phyloP scores from a whole-genome alignment of 164 flowering plant genomes.

The Vitis amurensis region DNA sequence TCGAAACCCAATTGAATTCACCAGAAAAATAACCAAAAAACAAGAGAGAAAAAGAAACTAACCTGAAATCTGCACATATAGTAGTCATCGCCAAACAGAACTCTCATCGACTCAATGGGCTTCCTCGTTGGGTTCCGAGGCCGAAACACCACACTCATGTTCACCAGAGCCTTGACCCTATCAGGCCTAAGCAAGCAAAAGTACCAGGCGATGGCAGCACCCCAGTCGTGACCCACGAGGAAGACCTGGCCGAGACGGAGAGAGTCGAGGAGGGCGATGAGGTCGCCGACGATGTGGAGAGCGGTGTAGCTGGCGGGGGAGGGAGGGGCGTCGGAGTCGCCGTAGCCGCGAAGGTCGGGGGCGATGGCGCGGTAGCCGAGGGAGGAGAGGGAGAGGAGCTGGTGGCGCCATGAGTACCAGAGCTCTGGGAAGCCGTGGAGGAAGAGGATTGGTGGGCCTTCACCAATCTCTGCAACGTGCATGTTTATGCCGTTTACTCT shows the following conservation, averaged over 20 bases:
- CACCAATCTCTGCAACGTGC: slow-evolving; percentile 56
- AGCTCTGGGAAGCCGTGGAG: slow-evolving; percentile 74
- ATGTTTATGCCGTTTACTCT: slow-evolving; percentile 51
- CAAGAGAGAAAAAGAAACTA: neutral
- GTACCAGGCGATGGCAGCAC: slow-evolving; percentile 64
- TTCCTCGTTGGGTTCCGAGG: slow-evolving; percentile 46
- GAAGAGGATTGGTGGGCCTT: slow-evolving; percentile 52
- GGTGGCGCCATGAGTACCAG: slow-evolving; percentile 76
- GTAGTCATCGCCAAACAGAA: slow-evolving; percentile 53
- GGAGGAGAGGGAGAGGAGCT: slow-evolving; percentile 49
- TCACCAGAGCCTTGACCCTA: slow-evolving; percentile 60
- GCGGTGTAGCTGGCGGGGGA: slow-evolving; percentile 39
- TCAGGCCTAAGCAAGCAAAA: slow-evolving; percentile 64
- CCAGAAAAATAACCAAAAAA: neutral
- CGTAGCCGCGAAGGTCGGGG: slow-evolving; percentile 81
- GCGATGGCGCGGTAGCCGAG: slow-evolving; percentile 62
- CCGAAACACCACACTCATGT: slow-evolving; percentile 38
- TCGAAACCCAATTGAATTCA: neutral
- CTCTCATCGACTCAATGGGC: slow-evolving; percentile 36
- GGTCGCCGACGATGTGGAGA: slow-evolving; percentile 67
- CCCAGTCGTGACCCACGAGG: slow-evolving; percentile 82
- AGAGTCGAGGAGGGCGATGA: slow-evolving; percentile 52
- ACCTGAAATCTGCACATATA: slow-evolving; percentile 79
- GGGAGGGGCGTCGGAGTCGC: slow-evolving; percentile 72
- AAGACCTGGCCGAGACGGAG: slow-evolving; percentile 54